Evolutionary conservation across 352 stramenopile genomes (phyloP).

Genomic region (Hyaloperonospora brassicae): DNA sequence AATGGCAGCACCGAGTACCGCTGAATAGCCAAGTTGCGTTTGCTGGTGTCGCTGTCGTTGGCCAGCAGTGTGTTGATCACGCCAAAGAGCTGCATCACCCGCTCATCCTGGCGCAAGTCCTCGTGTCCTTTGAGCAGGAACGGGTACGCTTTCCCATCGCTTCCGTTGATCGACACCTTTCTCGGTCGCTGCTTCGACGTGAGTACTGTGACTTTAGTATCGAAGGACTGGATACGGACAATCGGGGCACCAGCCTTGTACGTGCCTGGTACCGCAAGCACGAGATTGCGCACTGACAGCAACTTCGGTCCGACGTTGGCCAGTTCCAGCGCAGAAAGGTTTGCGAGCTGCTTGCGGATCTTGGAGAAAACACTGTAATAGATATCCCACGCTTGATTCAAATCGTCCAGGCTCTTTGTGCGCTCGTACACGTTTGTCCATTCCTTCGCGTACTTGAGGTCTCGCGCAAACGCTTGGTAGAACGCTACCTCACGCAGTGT

Average conservation of each 20-base stretch:
- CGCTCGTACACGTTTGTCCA: slow-evolving; percentile 58
- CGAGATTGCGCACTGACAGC: slow-evolving; percentile 86
- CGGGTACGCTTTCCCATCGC: slow-evolving; percentile 96
- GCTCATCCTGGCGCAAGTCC: slow-evolving; percentile 98
- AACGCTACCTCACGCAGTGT: slow-evolving; percentile 77
- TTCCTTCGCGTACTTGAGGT: slow-evolving; percentile 80
- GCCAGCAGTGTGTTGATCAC: slow-evolving; percentile 98
- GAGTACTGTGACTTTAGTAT: slow-evolving; percentile 91
- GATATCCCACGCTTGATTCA: slow-evolving; percentile 96
- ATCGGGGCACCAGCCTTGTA: slow-evolving; percentile 60
- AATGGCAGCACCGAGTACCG: slow-evolving; percentile 96
- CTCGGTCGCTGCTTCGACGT: slow-evolving; percentile 96
- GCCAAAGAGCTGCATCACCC: slow-evolving; percentile 99
- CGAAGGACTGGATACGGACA: slow-evolving; percentile 84
- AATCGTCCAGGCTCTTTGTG: slow-evolving; percentile 61
- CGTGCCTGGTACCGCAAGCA: slow-evolving; percentile 94
- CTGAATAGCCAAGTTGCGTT: slow-evolving; percentile 96
- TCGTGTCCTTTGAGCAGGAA: slow-evolving; percentile 99
- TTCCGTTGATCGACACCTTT: slow-evolving; percentile 92
- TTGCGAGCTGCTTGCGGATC: slow-evolving; percentile 84
- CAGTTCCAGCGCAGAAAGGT: slow-evolving; percentile 94
- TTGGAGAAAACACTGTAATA: slow-evolving; percentile 97
- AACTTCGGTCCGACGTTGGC: slow-evolving; percentile 93
- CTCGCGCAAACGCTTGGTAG: slow-evolving; percentile 86
- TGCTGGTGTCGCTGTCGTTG: slow-evolving; percentile 92